Conservation (phyloP, 2,329 filamentous ascomycete genomes). For the Hansfordia pulvinata region DNA sequence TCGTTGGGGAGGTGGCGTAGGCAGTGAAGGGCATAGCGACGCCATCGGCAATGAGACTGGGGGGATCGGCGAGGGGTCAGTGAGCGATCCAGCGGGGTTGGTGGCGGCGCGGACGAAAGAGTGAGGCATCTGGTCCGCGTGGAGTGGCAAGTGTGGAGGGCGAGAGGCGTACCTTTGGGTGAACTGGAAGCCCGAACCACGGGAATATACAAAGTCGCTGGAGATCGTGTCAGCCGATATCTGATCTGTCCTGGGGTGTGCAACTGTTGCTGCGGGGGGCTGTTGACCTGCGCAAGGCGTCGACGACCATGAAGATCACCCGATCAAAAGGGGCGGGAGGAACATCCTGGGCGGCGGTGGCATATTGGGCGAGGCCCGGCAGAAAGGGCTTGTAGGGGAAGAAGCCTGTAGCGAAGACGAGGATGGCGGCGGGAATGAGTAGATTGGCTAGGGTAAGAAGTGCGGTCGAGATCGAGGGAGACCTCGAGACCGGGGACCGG, state of each 20-base stretch:
- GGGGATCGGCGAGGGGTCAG: constrained; percentile 1
- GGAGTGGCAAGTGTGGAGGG: neutral
- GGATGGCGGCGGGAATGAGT: constrained; percentile 59
- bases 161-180: constrained; percentile 63
- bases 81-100: too few species aligned
- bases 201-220: constrained; percentile 86
- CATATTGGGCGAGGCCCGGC: constrained; percentile 64
- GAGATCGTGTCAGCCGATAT: constrained; percentile 4
- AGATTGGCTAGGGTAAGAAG: constrained; percentile 58
- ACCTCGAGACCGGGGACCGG: too few species aligned
- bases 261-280: neutral
- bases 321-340: constrained; percentile 70
- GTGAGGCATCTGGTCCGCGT: neutral
- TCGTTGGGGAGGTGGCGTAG: constrained; percentile 89
- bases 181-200: constrained; percentile 69
- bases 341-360: constrained; percentile 32
- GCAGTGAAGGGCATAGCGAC: constrained; percentile 86
- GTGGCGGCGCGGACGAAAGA: neutral
- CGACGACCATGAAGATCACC: constrained; percentile 93
- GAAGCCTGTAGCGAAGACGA: constrained; percentile 79
- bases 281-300: constrained; percentile 72
- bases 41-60: constrained; percentile 70
- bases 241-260: neutral
- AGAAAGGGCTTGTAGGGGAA: constrained; percentile 96
- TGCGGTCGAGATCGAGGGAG: constrained; percentile 16